phyloP scores from a whole-genome alignment of 2,329 filamentous ascomycete genomes.

The Cercospora canescens region DNA sequence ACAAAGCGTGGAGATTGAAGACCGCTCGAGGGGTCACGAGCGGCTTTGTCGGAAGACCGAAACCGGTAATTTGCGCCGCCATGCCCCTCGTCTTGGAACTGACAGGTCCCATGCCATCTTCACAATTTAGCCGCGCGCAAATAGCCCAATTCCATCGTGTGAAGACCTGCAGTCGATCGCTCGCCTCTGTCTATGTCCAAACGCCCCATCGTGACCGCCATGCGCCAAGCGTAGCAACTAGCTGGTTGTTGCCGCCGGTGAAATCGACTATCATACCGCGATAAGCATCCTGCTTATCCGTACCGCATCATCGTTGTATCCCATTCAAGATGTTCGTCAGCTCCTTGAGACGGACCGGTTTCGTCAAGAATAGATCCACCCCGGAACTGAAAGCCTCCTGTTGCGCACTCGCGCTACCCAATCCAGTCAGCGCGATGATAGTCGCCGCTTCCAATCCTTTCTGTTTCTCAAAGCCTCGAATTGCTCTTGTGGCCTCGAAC shows the following conservation, averaged over 20 bases:
- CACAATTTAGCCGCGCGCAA: neutral
- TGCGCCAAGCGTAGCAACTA: neutral
- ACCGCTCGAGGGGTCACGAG: neutral
- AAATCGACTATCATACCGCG: neutral
- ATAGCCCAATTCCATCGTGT: neutral
- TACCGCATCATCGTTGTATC: constrained; percentile 10
- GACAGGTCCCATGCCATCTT: neutral
- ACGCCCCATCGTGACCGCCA: neutral
- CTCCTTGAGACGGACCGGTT: constrained; percentile 30
- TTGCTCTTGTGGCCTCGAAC: constrained; percentile 37
- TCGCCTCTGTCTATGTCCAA: neutral
- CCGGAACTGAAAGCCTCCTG: constrained; percentile 35
- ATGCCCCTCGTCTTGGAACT: neutral
- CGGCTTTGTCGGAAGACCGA: neutral
- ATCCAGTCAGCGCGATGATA: constrained; percentile 36
- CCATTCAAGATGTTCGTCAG: constrained; percentile 26
- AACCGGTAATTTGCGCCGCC: neutral
- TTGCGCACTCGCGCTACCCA: constrained; percentile 33
- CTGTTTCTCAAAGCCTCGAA: constrained; percentile 33
- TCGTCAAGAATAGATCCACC: constrained; percentile 36
- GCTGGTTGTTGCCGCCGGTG: neutral
- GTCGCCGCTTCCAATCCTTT: constrained; percentile 26
- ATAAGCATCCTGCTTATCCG: neutral
- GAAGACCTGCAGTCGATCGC: neutral
- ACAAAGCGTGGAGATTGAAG: neutral